Percentiles rank a stretch among this genome's conserved stretches.
Evolutionary conservation across 2,329 filamentous ascomycete genomes (phyloP).

Genomic region (Rhynchosporium agropyri): DNA sequence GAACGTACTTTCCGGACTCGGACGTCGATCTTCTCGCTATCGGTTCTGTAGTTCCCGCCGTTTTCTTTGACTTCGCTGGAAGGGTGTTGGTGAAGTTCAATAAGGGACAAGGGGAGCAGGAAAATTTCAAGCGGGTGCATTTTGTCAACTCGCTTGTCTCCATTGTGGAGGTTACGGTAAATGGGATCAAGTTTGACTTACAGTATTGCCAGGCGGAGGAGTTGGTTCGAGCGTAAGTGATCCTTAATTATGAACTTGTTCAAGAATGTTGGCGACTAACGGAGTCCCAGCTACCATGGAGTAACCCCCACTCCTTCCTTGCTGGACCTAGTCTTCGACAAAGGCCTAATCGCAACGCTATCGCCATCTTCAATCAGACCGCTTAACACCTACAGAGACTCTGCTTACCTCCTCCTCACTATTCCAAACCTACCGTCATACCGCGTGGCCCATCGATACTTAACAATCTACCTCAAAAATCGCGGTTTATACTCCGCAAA

Average conservation of each 20-base stretch:
- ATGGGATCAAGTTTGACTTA: slow-evolving; percentile 61
- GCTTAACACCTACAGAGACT: slow-evolving; percentile 65
- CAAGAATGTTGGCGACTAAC: not conserved
- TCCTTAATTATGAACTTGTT: not conserved
- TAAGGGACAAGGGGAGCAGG: not conserved
- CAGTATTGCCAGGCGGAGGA: slow-evolving; percentile 65
- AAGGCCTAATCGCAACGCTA: slow-evolving; percentile 51
- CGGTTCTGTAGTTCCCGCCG: slow-evolving; percentile 21
- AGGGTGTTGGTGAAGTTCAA: slow-evolving; percentile 13
- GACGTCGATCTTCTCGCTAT: slow-evolving; percentile 69
- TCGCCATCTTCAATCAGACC: slow-evolving; percentile 59
- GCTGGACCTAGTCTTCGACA: slow-evolving; percentile 23
- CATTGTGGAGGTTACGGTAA: slow-evolving; percentile 66
- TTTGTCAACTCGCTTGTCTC: slow-evolving; percentile 50
- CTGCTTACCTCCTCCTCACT: slow-evolving; percentile 61
- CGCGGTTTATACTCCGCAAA: slow-evolving; percentile 66
- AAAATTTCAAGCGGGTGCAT: slow-evolving; percentile 48
- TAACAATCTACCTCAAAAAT: slow-evolving; percentile 64
- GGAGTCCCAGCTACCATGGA: slow-evolving; percentile 17
- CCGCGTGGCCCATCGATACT: slow-evolving; percentile 58
- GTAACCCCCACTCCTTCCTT: slow-evolving; percentile 12
- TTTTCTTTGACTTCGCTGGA: slow-evolving; percentile 26
- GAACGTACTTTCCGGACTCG: slow-evolving; percentile 60
- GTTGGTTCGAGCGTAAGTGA: slow-evolving; percentile 52
- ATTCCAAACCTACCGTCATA: slow-evolving; percentile 62